These are phyloP conservation scores for Leptographium radiaticola DNA, from an alignment of 2,329 filamentous ascomycete genomes.

Conservation along the genomic window DNA sequence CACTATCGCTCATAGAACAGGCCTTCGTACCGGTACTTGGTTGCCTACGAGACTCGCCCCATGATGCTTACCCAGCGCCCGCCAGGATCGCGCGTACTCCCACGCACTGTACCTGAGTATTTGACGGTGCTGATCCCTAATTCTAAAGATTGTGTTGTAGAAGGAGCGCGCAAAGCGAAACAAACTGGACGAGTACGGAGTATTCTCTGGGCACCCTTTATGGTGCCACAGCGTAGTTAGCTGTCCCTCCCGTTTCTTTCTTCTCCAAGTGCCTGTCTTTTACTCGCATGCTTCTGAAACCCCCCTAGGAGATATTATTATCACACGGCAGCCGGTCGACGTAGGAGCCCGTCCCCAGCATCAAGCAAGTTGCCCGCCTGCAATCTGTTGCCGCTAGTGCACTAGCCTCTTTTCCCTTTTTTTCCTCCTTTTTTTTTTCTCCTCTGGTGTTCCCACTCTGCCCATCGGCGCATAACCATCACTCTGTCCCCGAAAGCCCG, in stretches of 20 bases:
- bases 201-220: too few relatives aligned
- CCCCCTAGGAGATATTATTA: neutral
- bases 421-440: neutral
- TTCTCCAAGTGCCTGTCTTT: neutral
- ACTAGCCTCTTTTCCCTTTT: neutral
- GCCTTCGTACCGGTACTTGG: too few relatives aligned
- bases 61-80: too few relatives aligned
- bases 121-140: too few relatives aligned
- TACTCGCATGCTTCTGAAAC: neutral
- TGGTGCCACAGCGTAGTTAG: too few relatives aligned
- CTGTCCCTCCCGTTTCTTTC: neutral
- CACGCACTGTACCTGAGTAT: too few relatives aligned
- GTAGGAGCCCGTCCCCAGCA: neutral
- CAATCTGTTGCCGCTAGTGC: neutral
- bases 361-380: neutral
- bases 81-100: too few relatives aligned
- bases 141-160: too few relatives aligned
- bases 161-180: too few relatives aligned
- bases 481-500: neutral
- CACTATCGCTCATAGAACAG: too few relatives aligned
- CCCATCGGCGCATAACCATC: neutral
- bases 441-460: neutral
- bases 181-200: too few relatives aligned
- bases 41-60: too few relatives aligned
- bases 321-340: neutral